Conservation (phyloP, 495 filamentous ascomycete species). For the Penicillium macrosclerotiorum region DNA sequence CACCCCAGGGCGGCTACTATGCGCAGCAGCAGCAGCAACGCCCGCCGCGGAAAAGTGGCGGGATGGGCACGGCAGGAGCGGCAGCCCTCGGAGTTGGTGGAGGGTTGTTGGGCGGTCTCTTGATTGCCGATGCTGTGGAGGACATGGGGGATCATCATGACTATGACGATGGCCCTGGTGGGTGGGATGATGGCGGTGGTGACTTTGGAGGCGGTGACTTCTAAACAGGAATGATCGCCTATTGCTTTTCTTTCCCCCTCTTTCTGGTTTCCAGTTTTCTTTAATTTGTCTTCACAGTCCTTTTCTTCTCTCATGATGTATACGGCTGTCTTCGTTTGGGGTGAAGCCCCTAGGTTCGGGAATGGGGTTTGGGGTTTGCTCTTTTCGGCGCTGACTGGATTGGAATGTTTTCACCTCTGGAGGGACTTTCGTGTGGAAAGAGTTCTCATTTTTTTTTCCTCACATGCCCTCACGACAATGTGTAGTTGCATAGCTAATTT, state of each 20-base stretch:
- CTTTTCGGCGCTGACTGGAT: too few species aligned
- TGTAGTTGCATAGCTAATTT: too few species aligned
- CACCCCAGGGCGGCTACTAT: conserved; percentile 45
- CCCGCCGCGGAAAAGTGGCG: conserved; percentile 33
- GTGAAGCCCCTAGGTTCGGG: too few species aligned
- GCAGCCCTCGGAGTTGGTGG: conserved; percentile 76
- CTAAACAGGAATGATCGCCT: conserved; percentile 26
- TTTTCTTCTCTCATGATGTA: conserved; percentile 3
- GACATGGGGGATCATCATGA: conserved; percentile 48
- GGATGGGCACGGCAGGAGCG: conserved; percentile 65
- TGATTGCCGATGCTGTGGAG: conserved; percentile 65
- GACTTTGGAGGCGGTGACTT: conserved; percentile 53
- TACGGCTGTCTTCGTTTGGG: background rate
- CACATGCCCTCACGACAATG: too few species aligned
- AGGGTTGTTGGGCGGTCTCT: conserved; percentile 67
- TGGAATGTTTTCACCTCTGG: too few species aligned
- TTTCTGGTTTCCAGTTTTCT: conserved; percentile 7
- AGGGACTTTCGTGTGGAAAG: too few species aligned
- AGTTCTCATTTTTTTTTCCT: too few species aligned
- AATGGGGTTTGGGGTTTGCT: too few species aligned
- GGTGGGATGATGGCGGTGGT: conserved; percentile 43
- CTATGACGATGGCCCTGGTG: conserved; percentile 42
- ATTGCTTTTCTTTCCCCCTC: background rate
- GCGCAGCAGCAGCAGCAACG: conserved; percentile 34
- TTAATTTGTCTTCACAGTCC: conserved; percentile 1